phyloP scores from a whole-genome alignment of 129 eudicot species.

The Cynara cardunculus region DNA sequence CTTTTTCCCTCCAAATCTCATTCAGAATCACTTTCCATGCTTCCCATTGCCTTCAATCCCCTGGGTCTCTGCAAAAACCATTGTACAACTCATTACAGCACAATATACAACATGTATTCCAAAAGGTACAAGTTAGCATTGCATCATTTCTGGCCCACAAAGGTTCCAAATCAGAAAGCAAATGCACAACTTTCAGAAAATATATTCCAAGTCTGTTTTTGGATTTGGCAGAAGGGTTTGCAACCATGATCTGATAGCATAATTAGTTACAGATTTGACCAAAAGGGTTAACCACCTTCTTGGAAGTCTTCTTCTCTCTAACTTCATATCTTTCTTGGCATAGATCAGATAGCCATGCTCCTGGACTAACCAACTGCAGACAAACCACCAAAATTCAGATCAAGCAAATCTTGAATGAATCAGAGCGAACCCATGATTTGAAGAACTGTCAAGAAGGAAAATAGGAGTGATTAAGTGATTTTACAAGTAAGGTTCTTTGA shows the following conservation, averaged over 20 bases:
- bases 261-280: neutral
- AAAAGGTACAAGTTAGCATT: constrained; percentile 9
- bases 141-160: neutral
- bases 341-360: constrained; percentile 63
- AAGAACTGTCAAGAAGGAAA: neutral
- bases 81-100: constrained; percentile 13
- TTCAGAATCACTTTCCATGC: constrained; percentile 74
- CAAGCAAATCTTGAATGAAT: constrained; percentile 6
- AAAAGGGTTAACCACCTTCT: constrained; percentile 39
- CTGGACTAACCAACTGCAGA: constrained; percentile 57
- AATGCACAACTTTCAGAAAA: neutral
- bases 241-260: neutral
- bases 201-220: neutral
- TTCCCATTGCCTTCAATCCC: constrained; percentile 84
- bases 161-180: constrained; percentile 6
- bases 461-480: constrained; percentile 17
- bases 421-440: neutral
- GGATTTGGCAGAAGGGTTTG: neutral
- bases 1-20: constrained; percentile 23
- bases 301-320: constrained; percentile 64
- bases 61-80: constrained; percentile 59
- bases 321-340: constrained; percentile 73
- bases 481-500: constrained; percentile 71
- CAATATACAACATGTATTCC: neutral
- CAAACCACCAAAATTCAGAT: constrained; percentile 6